Conservation (phyloP, 345 rosid genomes). For the Excoecaria cochinchinensis region DNA sequence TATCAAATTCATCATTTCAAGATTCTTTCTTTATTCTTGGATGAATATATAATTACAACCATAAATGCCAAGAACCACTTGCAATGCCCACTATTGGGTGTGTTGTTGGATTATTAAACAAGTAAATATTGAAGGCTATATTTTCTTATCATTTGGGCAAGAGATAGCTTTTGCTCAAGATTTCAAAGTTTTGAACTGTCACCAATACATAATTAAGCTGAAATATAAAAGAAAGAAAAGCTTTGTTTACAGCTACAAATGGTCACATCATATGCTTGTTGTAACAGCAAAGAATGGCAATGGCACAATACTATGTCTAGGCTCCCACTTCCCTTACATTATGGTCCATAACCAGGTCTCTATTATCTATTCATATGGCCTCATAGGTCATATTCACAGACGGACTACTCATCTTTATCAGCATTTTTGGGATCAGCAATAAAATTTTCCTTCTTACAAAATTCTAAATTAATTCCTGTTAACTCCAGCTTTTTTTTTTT, state of each 20-base stretch:
- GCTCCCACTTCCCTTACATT: background rate
- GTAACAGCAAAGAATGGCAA: constrained; percentile 1
- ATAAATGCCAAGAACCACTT: too few relatives aligned
- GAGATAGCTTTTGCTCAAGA: background rate
- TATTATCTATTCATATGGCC: too few relatives aligned
- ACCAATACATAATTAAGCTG: background rate
- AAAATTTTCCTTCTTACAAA: too few relatives aligned
- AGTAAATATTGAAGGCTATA: background rate
- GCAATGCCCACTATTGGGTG: too few relatives aligned
- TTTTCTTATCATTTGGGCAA: background rate
- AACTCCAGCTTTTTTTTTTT: too few relatives aligned
- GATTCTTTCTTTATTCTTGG: background rate
- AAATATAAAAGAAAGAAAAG: constrained; percentile 3
- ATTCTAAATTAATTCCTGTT: too few relatives aligned
- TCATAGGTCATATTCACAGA: constrained; percentile 1
- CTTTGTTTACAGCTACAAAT: constrained; percentile 4
- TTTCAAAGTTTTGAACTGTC: background rate
- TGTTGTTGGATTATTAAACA: too few relatives aligned
- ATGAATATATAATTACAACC: too few relatives aligned
- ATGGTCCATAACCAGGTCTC: background rate
- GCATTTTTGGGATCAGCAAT: too few relatives aligned
- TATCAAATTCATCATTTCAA: background rate
- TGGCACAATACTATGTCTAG: background rate
- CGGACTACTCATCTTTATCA: background rate
- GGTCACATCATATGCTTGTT: too few relatives aligned